These are phyloP conservation scores for Pleurotus ostreatus DNA, from an alignment of 768 basidiomycete genomes.

Conservation along the genomic window DNA sequence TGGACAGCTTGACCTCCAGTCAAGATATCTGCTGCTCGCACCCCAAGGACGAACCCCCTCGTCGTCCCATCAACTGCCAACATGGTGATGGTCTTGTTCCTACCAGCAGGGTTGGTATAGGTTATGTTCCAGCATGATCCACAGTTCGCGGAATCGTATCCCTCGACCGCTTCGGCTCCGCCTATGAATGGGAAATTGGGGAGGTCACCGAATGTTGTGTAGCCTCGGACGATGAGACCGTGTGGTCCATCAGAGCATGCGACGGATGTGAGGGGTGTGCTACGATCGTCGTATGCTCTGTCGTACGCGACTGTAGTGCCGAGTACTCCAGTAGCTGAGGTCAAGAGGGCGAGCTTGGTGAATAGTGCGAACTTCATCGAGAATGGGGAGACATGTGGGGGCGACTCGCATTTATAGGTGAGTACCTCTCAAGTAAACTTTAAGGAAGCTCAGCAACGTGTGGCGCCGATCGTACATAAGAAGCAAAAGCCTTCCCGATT, in stretches of 20 bases:
- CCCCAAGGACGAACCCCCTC: conserved; percentile 9
- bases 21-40: conserved; percentile 29
- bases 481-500: too few species aligned
- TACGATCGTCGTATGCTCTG: conserved; percentile 33
- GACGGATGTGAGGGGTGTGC: conserved; percentile 29
- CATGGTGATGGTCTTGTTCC: conserved; percentile 25
- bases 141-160: conserved; percentile 38
- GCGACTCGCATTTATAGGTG: background rate
- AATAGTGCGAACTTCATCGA: background rate
- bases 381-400: background rate
- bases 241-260: conserved; percentile 46
- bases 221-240: conserved; percentile 36
- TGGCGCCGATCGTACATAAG: background rate
- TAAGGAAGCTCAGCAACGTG: background rate
- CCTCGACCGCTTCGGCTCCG: conserved; percentile 32
- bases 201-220: conserved; percentile 33
- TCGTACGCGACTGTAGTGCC: conserved; percentile 29
- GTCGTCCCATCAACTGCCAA: conserved; percentile 32
- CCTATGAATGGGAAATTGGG: conserved; percentile 45
- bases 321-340: background rate
- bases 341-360: background rate
- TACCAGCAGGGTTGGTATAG: conserved; percentile 22
- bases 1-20: conserved; percentile 23
- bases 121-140: conserved; percentile 45
- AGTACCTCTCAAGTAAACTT: background rate